Evolutionary conservation across 1,139 yeast species (phyloP).

Genomic region (Hyphopichia pseudoburtonii): DNA sequence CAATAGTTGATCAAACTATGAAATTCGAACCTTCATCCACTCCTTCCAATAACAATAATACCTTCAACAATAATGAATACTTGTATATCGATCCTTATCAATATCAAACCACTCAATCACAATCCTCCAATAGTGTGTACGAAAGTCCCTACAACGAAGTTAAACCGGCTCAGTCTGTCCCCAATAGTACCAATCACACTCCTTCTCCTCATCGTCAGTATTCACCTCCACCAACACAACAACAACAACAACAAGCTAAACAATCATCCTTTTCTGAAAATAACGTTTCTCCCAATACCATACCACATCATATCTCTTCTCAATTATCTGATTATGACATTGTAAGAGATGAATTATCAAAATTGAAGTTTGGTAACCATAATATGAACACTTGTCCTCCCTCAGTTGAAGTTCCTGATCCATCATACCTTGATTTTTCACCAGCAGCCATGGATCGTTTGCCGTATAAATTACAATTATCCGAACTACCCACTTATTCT

Average conservation of each 20-base stretch:
- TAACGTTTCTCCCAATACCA: background rate
- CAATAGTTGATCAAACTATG: background rate
- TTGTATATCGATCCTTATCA: constrained; percentile 21
- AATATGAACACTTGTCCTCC: constrained; percentile 41
- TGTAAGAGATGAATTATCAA: constrained; percentile 53
- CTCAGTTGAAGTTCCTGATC: constrained; percentile 29
- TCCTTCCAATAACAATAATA: no score
- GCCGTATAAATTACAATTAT: constrained; percentile 59
- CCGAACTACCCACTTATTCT: constrained; percentile 72
- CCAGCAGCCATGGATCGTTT: constrained; percentile 38
- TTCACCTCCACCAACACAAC: background rate
- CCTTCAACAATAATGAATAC: no score
- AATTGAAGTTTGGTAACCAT: constrained; percentile 56
- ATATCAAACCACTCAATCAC: constrained; percentile 9
- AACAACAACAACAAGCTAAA: constrained; percentile 4
- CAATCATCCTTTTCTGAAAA: background rate
- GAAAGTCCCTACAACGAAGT: constrained; percentile 15
- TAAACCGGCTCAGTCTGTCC: background rate
- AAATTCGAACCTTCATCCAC: background rate
- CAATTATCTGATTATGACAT: constrained; percentile 40
- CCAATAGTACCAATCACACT: background rate
- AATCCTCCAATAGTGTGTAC: constrained; percentile 12
- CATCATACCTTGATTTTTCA: constrained; percentile 40
- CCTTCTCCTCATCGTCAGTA: constrained; percentile 1
- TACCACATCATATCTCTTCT: background rate